phyloP scores from a whole-genome alignment of 148 eudicot species.

The Gaultheria prostrata region DNA sequence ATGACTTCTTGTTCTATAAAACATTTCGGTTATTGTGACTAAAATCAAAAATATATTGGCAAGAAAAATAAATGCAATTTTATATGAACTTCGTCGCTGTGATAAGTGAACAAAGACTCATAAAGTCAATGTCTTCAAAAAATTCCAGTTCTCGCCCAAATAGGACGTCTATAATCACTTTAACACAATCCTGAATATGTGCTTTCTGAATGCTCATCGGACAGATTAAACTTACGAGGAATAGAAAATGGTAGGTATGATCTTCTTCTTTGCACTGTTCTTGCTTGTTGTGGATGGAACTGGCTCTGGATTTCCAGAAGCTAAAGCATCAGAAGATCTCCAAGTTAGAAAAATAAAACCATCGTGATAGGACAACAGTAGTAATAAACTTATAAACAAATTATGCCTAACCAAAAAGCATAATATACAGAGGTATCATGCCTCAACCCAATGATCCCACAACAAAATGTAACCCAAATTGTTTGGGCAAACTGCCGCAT shows the following conservation, averaged over 20 bases:
- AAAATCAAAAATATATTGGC: not conserved
- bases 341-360: not conserved
- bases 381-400: not conserved
- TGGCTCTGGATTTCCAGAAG: slow-evolving; percentile 46
- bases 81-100: not conserved
- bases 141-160: not conserved
- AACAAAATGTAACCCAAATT: not conserved
- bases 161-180: not conserved
- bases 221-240: slow-evolving; percentile 63
- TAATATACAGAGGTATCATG: not conserved
- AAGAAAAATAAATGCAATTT: not conserved
- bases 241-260: slow-evolving; percentile 69
- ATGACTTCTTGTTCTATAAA: not conserved
- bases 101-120: not conserved
- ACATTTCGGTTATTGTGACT: not conserved
- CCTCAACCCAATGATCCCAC: not conserved
- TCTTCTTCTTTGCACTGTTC: slow-evolving; percentile 45
- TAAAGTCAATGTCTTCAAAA: not conserved
- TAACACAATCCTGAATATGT: not conserved
- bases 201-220: not conserved
- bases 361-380: not conserved
- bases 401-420: not conserved
- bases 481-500: not conserved
- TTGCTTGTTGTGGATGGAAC: slow-evolving; percentile 36
- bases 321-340: slow-evolving; percentile 17